A percentile compares a stretch with the other conserved stretches of the same genome.
Evolutionary conservation across 2,329 filamentous ascomycete species (phyloP).

Genomic region (Ceratocystis huliohia): DNA sequence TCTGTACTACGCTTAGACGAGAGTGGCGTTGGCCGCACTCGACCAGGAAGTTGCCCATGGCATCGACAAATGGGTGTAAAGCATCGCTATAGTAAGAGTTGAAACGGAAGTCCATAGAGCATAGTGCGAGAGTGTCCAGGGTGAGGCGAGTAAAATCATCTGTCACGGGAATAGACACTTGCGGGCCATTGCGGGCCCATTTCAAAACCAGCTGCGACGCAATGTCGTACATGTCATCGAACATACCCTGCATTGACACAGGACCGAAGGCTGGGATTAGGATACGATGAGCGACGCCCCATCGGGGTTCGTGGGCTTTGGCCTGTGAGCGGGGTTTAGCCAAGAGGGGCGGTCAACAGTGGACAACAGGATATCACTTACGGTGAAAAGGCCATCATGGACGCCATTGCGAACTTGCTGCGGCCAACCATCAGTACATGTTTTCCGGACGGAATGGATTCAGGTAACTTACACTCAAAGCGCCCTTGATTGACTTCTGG

Average conservation of each 20-base stretch:
- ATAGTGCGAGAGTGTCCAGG: slow-evolving; percentile 59
- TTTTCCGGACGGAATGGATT: neutral
- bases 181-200: slow-evolving; percentile 51
- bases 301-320: slow-evolving; percentile 41
- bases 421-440: slow-evolving; percentile 8
- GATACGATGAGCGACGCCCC: slow-evolving; percentile 53
- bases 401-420: slow-evolving; percentile 46
- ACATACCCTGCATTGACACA: slow-evolving; percentile 55
- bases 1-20: slow-evolving; percentile 33
- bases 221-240: slow-evolving; percentile 56
- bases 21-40: slow-evolving; percentile 41
- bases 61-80: slow-evolving; percentile 55
- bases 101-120: slow-evolving; percentile 60
- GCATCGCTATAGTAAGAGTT: slow-evolving; percentile 60
- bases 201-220: slow-evolving; percentile 53
- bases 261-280: slow-evolving; percentile 60
- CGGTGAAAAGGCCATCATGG: slow-evolving; percentile 56
- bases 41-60: slow-evolving; percentile 52
- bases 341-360: slow-evolving; percentile 20
- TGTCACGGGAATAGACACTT: slow-evolving; percentile 43
- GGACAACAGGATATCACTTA: slow-evolving; percentile 23
- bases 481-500: slow-evolving; percentile 40
- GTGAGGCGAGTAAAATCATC: slow-evolving; percentile 63
- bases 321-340: slow-evolving; percentile 28
- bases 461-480: slow-evolving; percentile 30